A percentile compares a stretch with the other conserved stretches of the same genome.
Conservation (phyloP, 805 yeast species). For the Kluyveromyces aestuarii region DNA sequence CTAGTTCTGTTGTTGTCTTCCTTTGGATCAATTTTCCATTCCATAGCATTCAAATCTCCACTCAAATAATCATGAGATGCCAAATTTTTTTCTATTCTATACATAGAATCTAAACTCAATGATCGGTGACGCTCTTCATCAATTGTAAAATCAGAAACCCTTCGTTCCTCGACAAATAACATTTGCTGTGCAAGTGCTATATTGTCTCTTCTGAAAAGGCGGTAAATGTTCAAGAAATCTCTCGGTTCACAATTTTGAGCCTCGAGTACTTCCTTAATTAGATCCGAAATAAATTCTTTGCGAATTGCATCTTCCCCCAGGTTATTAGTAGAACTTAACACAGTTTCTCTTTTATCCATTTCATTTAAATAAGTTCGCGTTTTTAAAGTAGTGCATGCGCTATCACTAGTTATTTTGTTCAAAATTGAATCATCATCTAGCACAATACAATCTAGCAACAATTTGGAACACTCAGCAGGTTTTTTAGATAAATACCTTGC, state of each 20-base stretch:
- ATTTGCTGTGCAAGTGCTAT: conserved; percentile 32
- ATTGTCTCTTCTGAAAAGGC: conserved; percentile 25
- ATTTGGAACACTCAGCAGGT: background rate
- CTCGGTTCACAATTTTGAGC: background rate
- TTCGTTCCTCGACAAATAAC: conserved; percentile 37
- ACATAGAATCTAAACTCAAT: background rate
- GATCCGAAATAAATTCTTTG: background rate
- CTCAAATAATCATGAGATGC: conserved; percentile 4
- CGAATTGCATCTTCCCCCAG: background rate
- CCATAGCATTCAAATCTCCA: conserved; percentile 12
- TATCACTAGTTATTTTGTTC: background rate
- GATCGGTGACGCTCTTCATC: conserved; percentile 29
- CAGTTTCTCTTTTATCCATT: background rate
- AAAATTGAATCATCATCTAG: background rate
- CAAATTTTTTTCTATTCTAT: background rate
- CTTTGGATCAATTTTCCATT: conserved; percentile 52
- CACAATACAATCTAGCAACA: background rate
- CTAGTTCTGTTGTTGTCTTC: conserved; percentile 67
- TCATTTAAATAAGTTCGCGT: background rate
- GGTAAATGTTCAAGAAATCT: conserved; percentile 9
- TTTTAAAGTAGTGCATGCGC: background rate
- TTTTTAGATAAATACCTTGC: background rate
- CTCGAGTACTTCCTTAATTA: background rate
- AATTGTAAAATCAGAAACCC: conserved; percentile 45
- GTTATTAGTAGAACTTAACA: no score